phyloP scores from a whole-genome alignment of 2,329 filamentous ascomycete species.

The Colletotrichum sp. region DNA sequence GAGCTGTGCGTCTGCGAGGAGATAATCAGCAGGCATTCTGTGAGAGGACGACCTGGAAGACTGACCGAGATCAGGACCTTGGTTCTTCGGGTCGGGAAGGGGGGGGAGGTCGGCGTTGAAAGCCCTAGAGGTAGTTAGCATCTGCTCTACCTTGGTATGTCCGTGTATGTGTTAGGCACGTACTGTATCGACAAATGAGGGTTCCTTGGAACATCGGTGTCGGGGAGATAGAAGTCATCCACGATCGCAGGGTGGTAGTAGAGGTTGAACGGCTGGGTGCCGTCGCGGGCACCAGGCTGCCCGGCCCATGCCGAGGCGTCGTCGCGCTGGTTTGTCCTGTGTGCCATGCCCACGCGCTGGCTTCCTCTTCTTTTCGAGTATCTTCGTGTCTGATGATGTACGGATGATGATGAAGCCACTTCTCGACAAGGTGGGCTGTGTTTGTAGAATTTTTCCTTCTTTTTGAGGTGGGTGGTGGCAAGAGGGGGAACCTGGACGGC shows the following conservation, averaged over 20 bases:
- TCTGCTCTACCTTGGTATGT: background rate
- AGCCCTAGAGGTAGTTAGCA: background rate
- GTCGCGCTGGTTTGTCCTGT: background rate
- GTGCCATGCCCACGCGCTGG: slow-evolving; percentile 4
- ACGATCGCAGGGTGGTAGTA: background rate
- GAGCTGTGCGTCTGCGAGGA: background rate
- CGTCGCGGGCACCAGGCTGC: background rate
- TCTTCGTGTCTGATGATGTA: background rate
- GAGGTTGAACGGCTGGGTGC: background rate
- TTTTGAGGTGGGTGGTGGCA: background rate
- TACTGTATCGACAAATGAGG: background rate
- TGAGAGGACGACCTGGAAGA: background rate
- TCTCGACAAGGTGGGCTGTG: slow-evolving; percentile 1
- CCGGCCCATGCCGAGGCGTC: background rate
- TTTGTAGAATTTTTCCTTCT: background rate
- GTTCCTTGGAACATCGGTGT: background rate
- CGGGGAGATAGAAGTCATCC: background rate
- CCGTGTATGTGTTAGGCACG: background rate
- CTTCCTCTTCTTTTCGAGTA: background rate
- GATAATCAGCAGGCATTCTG: background rate
- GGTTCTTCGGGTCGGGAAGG: background rate
- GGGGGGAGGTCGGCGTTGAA: slow-evolving; percentile 2
- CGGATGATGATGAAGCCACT: background rate
- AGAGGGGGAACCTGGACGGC: background rate
- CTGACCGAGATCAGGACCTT: background rate